Evolutionary conservation across 805 yeast genomes (phyloP).

Genomic region (Starmerella powellii): DNA sequence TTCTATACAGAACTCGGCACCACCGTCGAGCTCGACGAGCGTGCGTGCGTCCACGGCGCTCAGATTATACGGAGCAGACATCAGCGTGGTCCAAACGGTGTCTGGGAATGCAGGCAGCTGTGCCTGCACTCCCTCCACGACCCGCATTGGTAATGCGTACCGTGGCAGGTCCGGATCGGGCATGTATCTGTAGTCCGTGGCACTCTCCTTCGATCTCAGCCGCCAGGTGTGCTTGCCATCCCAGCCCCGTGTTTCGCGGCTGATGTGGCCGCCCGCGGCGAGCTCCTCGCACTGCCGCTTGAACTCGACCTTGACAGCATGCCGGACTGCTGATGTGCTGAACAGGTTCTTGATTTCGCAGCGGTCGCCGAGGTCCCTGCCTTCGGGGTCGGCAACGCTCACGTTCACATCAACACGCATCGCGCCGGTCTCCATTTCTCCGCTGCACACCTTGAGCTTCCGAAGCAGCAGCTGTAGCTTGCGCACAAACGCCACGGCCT

Average conservation of each 20-base stretch:
- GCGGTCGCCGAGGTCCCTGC: constrained; percentile 38
- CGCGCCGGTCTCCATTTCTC: constrained; percentile 89
- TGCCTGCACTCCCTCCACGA: constrained; percentile 34
- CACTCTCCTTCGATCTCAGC: constrained; percentile 64
- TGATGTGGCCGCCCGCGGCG: constrained; percentile 30
- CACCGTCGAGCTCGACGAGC: constrained; percentile 39
- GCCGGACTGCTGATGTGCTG: constrained; percentile 64
- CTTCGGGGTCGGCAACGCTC: constrained; percentile 38
- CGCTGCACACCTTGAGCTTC: constrained; percentile 63
- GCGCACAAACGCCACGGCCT: constrained; percentile 66
- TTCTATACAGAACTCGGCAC: constrained; percentile 27
- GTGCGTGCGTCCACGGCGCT: constrained; percentile 66
- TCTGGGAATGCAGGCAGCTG: constrained; percentile 51
- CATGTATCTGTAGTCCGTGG: constrained; percentile 81
- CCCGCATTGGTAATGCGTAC: constrained; percentile 36
- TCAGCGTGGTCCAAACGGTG: constrained; percentile 37
- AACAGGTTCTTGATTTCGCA: constrained; percentile 86
- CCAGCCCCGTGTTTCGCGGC: constrained; percentile 85
- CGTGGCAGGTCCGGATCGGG: constrained; percentile 84
- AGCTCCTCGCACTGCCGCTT: constrained; percentile 50
- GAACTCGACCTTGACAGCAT: constrained; percentile 63
- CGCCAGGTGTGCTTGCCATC: constrained; percentile 58
- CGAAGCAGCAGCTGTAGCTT: constrained; percentile 65
- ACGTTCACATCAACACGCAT: constrained; percentile 90
- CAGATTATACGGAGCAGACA: constrained; percentile 40